phyloP scores from a whole-genome alignment of 2,329 filamentous ascomycete species.

The Trichoderma afroharzianum region DNA sequence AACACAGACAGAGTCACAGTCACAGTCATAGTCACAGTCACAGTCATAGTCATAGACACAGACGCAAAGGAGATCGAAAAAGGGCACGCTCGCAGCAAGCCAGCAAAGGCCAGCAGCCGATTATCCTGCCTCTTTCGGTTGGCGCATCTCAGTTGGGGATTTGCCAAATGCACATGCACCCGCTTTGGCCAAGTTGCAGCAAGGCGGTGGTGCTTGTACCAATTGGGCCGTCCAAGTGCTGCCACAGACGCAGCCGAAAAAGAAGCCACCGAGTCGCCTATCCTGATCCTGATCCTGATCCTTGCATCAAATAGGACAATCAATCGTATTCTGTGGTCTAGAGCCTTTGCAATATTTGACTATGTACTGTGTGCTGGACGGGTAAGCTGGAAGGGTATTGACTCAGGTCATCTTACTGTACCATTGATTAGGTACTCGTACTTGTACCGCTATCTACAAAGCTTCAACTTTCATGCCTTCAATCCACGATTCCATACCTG shows the following conservation, averaged over 20 bases:
- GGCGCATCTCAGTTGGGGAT: neutral
- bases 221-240: neutral
- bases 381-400: neutral
- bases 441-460: neutral
- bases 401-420: too few species aligned
- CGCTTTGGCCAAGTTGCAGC: neutral
- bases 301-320: too few species aligned
- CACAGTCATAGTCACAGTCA: too few species aligned
- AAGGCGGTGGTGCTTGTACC: neutral
- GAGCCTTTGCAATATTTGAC: neutral
- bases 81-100: neutral
- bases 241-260: neutral
- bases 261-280: neutral
- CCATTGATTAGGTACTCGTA: too few species aligned
- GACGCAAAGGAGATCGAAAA: neutral
- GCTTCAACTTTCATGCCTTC: neutral
- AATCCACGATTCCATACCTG: neutral
- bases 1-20: neutral
- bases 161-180: neutral
- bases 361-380: neutral
- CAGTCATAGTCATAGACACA: neutral
- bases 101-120: neutral
- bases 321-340: too few species aligned
- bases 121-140: neutral
- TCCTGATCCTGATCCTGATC: neutral